These are phyloP conservation scores for Penicillium sp. DNA, from an alignment of 2,329 filamentous ascomycete genomes.

Conservation along the genomic window DNA sequence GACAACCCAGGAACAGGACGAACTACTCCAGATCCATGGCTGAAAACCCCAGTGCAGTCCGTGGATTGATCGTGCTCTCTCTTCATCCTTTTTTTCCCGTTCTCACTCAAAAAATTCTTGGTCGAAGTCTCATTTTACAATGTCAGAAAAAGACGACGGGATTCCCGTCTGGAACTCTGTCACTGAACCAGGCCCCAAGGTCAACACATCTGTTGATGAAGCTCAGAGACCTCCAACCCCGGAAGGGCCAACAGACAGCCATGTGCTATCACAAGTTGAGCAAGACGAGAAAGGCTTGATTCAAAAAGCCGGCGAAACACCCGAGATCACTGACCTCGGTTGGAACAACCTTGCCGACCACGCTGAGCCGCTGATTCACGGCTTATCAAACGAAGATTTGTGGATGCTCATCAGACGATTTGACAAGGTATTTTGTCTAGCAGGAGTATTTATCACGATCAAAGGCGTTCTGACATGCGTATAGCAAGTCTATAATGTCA, in stretches of 20 bases:
- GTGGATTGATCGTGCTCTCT: not conserved
- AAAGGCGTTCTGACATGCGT: not conserved
- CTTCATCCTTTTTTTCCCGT: not conserved
- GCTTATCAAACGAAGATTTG: slow-evolving; percentile 70
- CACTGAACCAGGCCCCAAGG: not conserved
- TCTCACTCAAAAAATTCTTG: not conserved
- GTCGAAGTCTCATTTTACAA: not conserved
- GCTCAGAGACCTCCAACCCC: not conserved
- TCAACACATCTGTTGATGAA: not conserved
- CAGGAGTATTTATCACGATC: not conserved
- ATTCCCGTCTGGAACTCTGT: not conserved
- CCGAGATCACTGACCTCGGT: slow-evolving; percentile 23
- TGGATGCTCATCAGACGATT: slow-evolving; percentile 73
- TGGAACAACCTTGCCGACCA: slow-evolving; percentile 17
- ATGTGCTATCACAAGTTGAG: slow-evolving; percentile 25
- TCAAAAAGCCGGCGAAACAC: slow-evolving; percentile 18
- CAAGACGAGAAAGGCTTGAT: slow-evolving; percentile 23
- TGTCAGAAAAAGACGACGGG: not conserved
- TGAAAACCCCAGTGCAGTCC: not conserved
- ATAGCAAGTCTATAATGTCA: slow-evolving; percentile 70
- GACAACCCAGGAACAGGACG: not conserved
- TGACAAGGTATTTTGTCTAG: slow-evolving; percentile 59
- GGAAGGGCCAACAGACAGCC: slow-evolving; percentile 27
- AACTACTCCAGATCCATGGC: not conserved
- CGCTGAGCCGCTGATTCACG: slow-evolving; percentile 59